Evolutionary conservation across 202 grass and related monocot species (phyloP).

Genomic region (Brachypodium distachyon): DNA sequence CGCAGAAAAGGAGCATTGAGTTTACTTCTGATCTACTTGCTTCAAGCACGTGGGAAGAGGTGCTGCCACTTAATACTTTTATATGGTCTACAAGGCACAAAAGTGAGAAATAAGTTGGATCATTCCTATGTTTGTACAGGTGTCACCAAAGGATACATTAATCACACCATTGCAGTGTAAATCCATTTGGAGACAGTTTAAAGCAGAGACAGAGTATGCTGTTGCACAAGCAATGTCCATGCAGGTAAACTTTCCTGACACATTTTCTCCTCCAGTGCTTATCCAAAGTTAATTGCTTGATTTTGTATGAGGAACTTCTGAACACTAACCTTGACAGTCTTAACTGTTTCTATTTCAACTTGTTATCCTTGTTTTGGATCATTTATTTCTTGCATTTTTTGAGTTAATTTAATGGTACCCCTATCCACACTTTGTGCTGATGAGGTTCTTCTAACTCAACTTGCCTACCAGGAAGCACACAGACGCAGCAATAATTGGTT

Average conservation of each 20-base stretch:
- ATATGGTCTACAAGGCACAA: not conserved
- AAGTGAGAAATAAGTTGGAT: constrained; percentile 10
- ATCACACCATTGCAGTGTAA: constrained; percentile 83
- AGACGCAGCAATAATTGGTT: constrained; percentile 45
- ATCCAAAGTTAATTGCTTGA: not conserved
- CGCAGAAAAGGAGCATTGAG: constrained; percentile 36
- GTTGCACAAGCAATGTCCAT: constrained; percentile 67
- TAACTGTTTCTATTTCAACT: not conserved
- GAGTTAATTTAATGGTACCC: constrained; percentile 10
- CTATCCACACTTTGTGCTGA: no score
- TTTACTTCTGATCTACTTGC: constrained; percentile 53
- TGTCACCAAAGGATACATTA: constrained; percentile 52
- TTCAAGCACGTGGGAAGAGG: constrained; percentile 88
- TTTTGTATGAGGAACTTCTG: not conserved
- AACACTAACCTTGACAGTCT: not conserved
- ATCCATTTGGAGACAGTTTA: constrained; percentile 79
- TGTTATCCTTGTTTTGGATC: not conserved
- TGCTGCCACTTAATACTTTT: not conserved
- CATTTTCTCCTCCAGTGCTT: constrained; percentile 4
- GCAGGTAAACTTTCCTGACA: constrained; percentile 38
- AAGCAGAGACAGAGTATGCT: constrained; percentile 62
- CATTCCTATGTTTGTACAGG: constrained; percentile 30
- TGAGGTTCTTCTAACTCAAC: not conserved
- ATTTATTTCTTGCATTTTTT: not conserved
- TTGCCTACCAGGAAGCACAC: constrained; percentile 45